A percentile compares a stretch with the other conserved stretches of the same genome.
Evolutionary conservation across 2,329 filamentous ascomycete species (phyloP).

Genomic region (Aureobasidium leucospermi): DNA sequence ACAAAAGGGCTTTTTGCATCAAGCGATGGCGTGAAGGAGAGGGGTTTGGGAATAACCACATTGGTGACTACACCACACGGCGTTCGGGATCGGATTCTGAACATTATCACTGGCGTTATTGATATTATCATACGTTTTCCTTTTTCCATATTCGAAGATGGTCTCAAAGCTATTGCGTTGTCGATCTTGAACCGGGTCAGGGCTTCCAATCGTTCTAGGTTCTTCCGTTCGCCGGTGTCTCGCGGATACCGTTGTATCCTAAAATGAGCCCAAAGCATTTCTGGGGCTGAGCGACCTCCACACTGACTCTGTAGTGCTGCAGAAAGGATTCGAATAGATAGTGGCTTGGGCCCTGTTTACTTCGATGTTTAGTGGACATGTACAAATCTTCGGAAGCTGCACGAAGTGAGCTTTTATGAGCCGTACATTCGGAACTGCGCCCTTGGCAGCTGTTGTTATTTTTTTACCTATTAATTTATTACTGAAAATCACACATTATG

Average conservation of each 20-base stretch:
- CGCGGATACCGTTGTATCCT: not conserved
- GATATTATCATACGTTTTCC: not conserved
- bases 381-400: no score
- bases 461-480: no score
- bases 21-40: constrained; percentile 12
- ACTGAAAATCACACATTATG: no score
- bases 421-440: no score
- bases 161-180: not conserved
- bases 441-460: no score
- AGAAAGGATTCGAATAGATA: not conserved
- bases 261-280: not conserved
- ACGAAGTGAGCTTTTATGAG: no score
- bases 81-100: not conserved
- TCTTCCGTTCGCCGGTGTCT: not conserved
- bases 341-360: not conserved
- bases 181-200: not conserved
- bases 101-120: not conserved
- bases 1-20: constrained; percentile 9
- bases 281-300: not conserved
- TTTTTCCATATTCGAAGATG: not conserved
- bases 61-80: not conserved
- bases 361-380: no score
- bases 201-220: not conserved
- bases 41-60: not conserved
- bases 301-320: not conserved